Evolutionary conservation across 2,329 filamentous ascomycete genomes (phyloP).

Genomic region (Sclerotinia borealis): DNA sequence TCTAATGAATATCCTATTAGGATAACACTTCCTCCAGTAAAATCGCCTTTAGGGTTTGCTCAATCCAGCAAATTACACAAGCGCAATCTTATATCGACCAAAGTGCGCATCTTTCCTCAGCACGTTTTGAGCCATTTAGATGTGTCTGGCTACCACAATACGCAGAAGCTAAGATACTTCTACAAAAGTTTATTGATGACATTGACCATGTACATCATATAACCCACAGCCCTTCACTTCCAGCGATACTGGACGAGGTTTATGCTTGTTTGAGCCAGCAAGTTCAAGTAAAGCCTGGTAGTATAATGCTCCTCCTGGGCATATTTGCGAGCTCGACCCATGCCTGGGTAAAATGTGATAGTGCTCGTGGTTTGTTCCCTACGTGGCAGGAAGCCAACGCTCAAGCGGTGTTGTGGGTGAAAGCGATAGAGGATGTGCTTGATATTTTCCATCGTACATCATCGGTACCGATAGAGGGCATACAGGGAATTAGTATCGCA

Average conservation of each 20-base stretch:
- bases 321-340: conserved; percentile 13
- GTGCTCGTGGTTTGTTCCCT: conserved; percentile 12
- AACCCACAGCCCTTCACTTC: conserved; percentile 16
- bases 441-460: conserved; percentile 28
- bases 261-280: conserved; percentile 12
- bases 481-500: conserved; percentile 34
- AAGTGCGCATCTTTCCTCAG: not conserved
- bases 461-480: conserved; percentile 30
- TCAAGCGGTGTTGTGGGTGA: conserved; percentile 31
- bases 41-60: conserved; percentile 14
- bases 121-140: conserved; percentile 1
- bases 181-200: conserved; percentile 17
- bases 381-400: conserved; percentile 26
- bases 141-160: conserved; percentile 18
- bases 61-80: conserved; percentile 12
- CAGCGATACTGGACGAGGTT: conserved; percentile 6
- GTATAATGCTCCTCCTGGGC: conserved; percentile 11
- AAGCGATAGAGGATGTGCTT: conserved; percentile 31
- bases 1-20: not conserved
- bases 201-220: conserved; percentile 16
- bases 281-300: conserved; percentile 4
- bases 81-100: conserved; percentile 11
- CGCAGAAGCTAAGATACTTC: conserved; percentile 14
- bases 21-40: conserved; percentile 1
- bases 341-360: conserved; percentile 13